phyloP scores from a whole-genome alignment of 2,329 filamentous ascomycete genomes.

The Verticillium dahliae region DNA sequence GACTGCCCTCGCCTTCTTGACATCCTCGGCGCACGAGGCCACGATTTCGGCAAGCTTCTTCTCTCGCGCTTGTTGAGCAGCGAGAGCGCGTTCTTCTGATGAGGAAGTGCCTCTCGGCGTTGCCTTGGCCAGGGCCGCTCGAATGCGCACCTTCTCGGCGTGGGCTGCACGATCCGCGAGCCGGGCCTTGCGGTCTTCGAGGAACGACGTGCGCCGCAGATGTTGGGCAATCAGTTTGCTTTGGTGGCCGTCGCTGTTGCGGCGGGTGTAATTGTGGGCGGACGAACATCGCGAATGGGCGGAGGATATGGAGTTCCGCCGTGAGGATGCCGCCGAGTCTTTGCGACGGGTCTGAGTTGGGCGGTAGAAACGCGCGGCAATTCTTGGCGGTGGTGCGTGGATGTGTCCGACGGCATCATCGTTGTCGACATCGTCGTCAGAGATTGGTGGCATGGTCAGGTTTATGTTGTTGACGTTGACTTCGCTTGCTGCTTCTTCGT shows the following conservation, averaged over 20 bases:
- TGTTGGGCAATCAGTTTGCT: constrained; percentile 76
- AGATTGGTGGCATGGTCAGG: constrained; percentile 28
- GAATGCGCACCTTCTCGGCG: constrained; percentile 73
- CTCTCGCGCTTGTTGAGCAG: constrained; percentile 71
- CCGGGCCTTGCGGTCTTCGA: constrained; percentile 73
- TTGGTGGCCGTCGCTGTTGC: constrained; percentile 48
- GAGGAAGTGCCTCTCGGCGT: constrained; percentile 56
- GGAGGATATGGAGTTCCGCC: constrained; percentile 74
- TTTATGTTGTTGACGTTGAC: constrained; percentile 25
- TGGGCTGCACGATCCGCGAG: constrained; percentile 75
- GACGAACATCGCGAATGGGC: constrained; percentile 63
- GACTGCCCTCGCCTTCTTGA: constrained; percentile 75
- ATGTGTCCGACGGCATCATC: constrained; percentile 25
- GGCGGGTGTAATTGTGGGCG: constrained; percentile 45
- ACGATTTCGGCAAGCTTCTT: constrained; percentile 78
- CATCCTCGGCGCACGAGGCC: constrained; percentile 74
- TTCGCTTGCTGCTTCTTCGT: constrained; percentile 26
- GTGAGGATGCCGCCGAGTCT: constrained; percentile 70
- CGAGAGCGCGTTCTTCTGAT: constrained; percentile 70
- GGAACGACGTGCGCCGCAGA: constrained; percentile 70
- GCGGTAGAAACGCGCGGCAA: constrained; percentile 73
- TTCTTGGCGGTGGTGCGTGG: constrained; percentile 64
- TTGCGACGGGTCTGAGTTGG: constrained; percentile 61
- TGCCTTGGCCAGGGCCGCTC: constrained; percentile 68
- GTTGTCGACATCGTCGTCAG: constrained; percentile 26